Conservation (phyloP, 108 stramenopile species). For the Stephanodiscus triporus region DNA sequence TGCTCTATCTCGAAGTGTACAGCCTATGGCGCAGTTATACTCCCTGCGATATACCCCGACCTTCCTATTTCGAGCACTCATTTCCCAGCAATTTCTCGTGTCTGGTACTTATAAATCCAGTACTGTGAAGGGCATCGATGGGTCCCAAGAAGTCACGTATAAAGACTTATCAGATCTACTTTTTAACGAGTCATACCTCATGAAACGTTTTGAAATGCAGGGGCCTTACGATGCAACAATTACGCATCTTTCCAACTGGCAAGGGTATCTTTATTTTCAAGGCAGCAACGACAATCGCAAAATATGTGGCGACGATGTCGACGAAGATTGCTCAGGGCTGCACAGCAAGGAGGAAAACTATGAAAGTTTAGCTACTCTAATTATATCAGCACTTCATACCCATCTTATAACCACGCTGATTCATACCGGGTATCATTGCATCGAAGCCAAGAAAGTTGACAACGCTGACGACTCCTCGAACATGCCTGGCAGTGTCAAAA, state of each 20-base stretch:
- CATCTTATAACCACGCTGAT: constrained; percentile 29
- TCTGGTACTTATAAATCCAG: not conserved
- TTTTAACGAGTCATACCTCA: constrained; percentile 18
- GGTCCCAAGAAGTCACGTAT: constrained; percentile 2
- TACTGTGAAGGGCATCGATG: not conserved
- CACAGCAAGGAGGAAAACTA: constrained; percentile 7
- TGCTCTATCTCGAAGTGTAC: constrained; percentile 10
- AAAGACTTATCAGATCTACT: constrained; percentile 35
- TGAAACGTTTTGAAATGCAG: constrained; percentile 34
- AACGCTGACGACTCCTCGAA: not conserved
- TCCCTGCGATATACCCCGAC: constrained; percentile 28
- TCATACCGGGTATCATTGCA: constrained; percentile 29
- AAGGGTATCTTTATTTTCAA: constrained; percentile 11
- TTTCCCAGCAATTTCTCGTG: not conserved
- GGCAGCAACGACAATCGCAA: constrained; percentile 22
- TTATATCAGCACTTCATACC: constrained; percentile 28
- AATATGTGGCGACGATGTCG: constrained; percentile 6
- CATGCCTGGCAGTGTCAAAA: not conserved
- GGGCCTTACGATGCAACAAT: constrained; percentile 47
- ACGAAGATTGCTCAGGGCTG: constrained; percentile 17
- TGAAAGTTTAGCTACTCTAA: constrained; percentile 8
- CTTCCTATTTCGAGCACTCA: constrained; percentile 32
- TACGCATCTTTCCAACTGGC: constrained; percentile 40
- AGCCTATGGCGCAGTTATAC: constrained; percentile 40
- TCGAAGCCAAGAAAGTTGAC: not conserved